Percentiles rank a stretch among this genome's conserved stretches.
These are phyloP conservation scores for Paracoccidioides brasiliensis DNA, from an alignment of 2,329 filamentous ascomycete genomes.

Conservation along the genomic window DNA sequence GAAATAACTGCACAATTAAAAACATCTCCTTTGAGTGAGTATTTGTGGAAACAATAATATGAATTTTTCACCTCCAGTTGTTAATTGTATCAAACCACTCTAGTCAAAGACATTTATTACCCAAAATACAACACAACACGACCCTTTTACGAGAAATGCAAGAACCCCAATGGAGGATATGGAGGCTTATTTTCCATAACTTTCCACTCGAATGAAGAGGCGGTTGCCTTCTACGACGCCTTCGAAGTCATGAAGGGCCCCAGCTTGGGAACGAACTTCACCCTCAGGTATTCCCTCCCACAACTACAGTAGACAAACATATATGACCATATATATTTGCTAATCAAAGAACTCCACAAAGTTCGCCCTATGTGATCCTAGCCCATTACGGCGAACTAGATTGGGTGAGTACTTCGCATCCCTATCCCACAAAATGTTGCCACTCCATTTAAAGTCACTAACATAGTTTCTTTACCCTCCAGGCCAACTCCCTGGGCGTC, in stretches of 20 bases:
- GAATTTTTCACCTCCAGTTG: neutral
- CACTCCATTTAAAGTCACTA: neutral
- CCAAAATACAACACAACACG: slow-evolving; percentile 63
- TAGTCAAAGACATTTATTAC: slow-evolving; percentile 71
- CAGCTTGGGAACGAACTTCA: slow-evolving; percentile 93
- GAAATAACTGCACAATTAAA: slow-evolving; percentile 61
- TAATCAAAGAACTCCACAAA: slow-evolving; percentile 14
- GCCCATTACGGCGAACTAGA: slow-evolving; percentile 85
- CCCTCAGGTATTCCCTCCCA: slow-evolving; percentile 42
- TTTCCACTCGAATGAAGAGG: slow-evolving; percentile 57
- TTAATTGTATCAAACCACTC: slow-evolving; percentile 1
- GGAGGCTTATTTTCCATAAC: slow-evolving; percentile 79
- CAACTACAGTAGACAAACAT: neutral
- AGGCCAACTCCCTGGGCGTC: slow-evolving; percentile 63
- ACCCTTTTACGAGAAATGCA: slow-evolving; percentile 64
- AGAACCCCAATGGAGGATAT: slow-evolving; percentile 64
- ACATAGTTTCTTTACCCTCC: neutral
- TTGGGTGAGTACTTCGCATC: slow-evolving; percentile 46
- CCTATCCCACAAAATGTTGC: too few species aligned
- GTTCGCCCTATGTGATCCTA: slow-evolving; percentile 78
- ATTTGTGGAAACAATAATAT: neutral
- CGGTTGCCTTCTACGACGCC: slow-evolving; percentile 70
- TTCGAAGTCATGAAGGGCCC: slow-evolving; percentile 86
- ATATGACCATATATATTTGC: neutral
- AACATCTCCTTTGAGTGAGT: slow-evolving; percentile 39